Conservation (phyloP, 2,329 filamentous ascomycete genomes). For the Talaromyces sp. region DNA sequence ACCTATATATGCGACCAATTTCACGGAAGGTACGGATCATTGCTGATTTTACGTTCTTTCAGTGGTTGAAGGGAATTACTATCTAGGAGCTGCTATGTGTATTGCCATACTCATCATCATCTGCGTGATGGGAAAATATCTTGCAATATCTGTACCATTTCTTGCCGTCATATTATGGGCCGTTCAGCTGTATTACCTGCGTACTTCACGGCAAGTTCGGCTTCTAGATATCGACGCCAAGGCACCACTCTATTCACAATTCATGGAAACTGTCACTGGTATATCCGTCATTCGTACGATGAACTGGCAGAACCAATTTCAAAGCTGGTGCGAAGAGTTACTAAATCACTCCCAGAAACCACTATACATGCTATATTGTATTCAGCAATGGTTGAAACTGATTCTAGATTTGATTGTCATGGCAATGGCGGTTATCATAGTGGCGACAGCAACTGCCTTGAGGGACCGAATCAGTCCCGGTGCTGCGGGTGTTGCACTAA, state of each 20-base stretch:
- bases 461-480: constrained; percentile 40
- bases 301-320: constrained; percentile 39
- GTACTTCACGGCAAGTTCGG: constrained; percentile 56
- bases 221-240: constrained; percentile 59
- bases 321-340: constrained; percentile 40
- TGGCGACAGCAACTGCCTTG: constrained; percentile 44
- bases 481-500: constrained; percentile 48
- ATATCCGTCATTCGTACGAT: constrained; percentile 52
- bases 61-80: constrained; percentile 36
- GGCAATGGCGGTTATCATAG: constrained; percentile 43
- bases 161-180: constrained; percentile 42
- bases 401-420: constrained; percentile 48
- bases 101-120: constrained; percentile 47
- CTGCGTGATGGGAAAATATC: constrained; percentile 41
- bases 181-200: constrained; percentile 54
- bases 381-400: constrained; percentile 55
- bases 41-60: constrained; percentile 39
- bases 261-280: constrained; percentile 52
- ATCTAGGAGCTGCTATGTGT: constrained; percentile 16
- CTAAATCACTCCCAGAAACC: constrained; percentile 53
- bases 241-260: constrained; percentile 54
- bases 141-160: constrained; percentile 47
- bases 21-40: not conserved
- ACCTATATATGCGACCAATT: constrained; percentile 21
- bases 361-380: constrained; percentile 52